These are phyloP conservation scores for Chlamydomonas sphaeroides DNA, from an alignment of 139 green algal genomes.

Conservation along the genomic window DNA sequence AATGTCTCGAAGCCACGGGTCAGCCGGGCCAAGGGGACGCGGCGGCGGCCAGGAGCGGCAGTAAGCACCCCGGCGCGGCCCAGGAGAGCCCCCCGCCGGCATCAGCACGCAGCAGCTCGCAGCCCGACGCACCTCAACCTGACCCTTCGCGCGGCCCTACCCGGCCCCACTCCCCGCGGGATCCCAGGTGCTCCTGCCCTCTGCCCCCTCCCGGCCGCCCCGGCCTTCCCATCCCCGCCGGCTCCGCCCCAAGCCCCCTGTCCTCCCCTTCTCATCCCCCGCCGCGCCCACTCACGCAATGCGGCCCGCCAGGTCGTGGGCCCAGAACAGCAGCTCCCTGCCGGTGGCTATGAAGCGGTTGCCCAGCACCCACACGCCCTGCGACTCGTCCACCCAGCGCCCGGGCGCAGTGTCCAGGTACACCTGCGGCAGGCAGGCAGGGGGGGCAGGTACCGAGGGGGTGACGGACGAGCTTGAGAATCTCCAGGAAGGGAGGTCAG, in stretches of 20 bases:
- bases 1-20: too few species aligned
- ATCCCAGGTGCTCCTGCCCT: neutral
- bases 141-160: too few species aligned
- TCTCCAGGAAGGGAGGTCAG: too few species aligned
- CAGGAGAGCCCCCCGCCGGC: too few species aligned
- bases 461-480: too few species aligned
- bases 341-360: conserved; percentile 9
- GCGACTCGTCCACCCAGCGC: neutral
- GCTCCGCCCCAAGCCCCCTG: neutral
- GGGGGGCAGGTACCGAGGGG: neutral
- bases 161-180: too few species aligned
- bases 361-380: conserved; percentile 14
- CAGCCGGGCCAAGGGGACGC: too few species aligned
- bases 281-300: neutral
- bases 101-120: too few species aligned
- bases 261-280: neutral
- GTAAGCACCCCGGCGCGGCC: neutral
- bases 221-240: neutral
- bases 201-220: neutral
- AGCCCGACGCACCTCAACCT: too few species aligned
- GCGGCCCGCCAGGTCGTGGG: neutral
- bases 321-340: conserved; percentile 20
- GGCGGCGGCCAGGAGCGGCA: too few species aligned
- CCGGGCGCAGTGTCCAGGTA: neutral
- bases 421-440: neutral